Conservation (phyloP, 306 rosid species). For the Sicyos edulis region DNA sequence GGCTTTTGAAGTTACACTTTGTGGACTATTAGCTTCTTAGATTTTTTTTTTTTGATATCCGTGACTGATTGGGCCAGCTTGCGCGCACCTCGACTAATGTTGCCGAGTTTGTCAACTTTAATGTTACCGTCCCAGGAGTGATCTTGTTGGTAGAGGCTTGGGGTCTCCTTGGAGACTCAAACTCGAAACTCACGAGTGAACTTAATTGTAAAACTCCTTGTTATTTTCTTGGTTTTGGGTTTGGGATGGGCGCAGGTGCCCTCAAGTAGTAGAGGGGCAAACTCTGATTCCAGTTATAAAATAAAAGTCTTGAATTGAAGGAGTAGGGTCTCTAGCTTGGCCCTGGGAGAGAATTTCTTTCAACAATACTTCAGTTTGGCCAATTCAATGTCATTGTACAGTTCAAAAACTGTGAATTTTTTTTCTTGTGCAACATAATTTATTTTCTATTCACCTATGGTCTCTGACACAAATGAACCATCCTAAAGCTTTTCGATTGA, state of each 20-base stretch:
- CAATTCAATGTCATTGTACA: not conserved
- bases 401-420: not conserved
- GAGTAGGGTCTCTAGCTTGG: not conserved
- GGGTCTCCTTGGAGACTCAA: no score
- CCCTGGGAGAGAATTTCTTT: not conserved
- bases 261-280: no score
- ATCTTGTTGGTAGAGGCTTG: no score
- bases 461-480: not conserved
- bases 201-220: no score
- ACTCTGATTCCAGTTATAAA: no score
- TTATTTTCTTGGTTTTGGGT: no score
- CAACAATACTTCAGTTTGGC: not conserved
- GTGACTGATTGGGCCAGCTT: no score
- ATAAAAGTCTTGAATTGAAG: not conserved
- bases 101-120: not conserved
- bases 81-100: no score
- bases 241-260: no score
- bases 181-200: no score
- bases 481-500: not conserved
- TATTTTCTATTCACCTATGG: conserved; percentile 7
- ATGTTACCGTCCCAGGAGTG: not conserved
- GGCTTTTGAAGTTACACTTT: not conserved
- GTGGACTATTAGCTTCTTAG: conserved; percentile 13
- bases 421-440: not conserved
- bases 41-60: no score